phyloP scores from a whole-genome alignment of 768 basidiomycete genomes.

The Tylopilus vinaceipallidus region DNA sequence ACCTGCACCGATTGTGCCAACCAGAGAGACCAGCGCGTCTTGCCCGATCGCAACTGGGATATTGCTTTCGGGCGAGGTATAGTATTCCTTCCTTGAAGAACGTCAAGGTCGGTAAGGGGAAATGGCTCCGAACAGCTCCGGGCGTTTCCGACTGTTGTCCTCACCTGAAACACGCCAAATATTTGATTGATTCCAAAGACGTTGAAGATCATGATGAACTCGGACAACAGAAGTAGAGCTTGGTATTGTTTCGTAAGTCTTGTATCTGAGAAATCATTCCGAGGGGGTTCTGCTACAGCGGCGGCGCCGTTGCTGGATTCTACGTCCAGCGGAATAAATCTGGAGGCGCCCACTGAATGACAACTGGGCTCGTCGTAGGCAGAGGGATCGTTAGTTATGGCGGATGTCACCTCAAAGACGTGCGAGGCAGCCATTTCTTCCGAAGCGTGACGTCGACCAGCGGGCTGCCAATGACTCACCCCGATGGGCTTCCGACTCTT shows the following conservation, averaged over 20 bases:
- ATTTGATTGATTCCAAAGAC: slow-evolving; percentile 1
- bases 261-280: neutral
- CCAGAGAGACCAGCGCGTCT: neutral
- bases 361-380: neutral
- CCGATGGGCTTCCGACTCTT: too few relatives aligned
- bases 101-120: neutral
- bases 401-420: neutral
- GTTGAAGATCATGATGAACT: neutral
- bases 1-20: slow-evolving; percentile 1
- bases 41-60: slow-evolving; percentile 1
- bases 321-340: neutral
- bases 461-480: too few relatives aligned
- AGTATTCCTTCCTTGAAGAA: neutral
- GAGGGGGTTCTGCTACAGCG: neutral
- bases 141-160: too few relatives aligned
- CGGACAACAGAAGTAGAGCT: neutral
- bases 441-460: too few relatives aligned
- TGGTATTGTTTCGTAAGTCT: neutral
- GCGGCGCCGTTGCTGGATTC: neutral
- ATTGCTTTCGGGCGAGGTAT: neutral
- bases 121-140: neutral
- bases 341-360: neutral
- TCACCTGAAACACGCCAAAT: neutral
- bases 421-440: neutral
- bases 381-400: neutral